Percentiles rank a stretch among this genome's conserved stretches.
phyloP scores from a whole-genome alignment of 345 rosid genomes.

The Luvunga scandens region DNA sequence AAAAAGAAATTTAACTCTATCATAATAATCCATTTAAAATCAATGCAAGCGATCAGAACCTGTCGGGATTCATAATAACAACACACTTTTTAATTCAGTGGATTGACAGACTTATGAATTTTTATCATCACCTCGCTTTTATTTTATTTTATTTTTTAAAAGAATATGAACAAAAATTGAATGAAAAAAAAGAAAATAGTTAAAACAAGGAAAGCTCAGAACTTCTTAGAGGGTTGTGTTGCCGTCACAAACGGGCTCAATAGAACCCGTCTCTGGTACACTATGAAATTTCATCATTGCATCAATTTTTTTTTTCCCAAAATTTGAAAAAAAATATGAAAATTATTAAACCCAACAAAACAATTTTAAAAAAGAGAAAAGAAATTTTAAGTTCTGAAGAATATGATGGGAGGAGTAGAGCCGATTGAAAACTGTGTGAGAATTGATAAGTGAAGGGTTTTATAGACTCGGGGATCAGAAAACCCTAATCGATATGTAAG shows the following conservation, averaged over 20 bases:
- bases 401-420: background rate
- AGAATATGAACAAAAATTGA: background rate
- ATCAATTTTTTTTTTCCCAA: background rate
- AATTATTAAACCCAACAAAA: no score
- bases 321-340: background rate
- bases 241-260: slow-evolving; percentile 29
- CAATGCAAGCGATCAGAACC: slow-evolving; percentile 49
- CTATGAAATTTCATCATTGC: slow-evolving; percentile 36
- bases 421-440: accelerated
- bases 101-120: slow-evolving; percentile 51
- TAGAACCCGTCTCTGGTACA: slow-evolving; percentile 35
- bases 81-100: slow-evolving; percentile 42
- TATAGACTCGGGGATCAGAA: background rate
- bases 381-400: background rate
- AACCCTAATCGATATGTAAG: no score
- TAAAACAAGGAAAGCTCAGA: slow-evolving; percentile 34
- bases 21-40: background rate
- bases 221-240: slow-evolving; percentile 67
- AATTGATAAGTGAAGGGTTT: background rate
- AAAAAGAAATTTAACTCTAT: no score
- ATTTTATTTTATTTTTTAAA: background rate
- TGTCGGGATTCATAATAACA: slow-evolving; percentile 52
- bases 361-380: background rate
- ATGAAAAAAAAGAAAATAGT: background rate
- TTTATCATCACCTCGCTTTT: slow-evolving; percentile 46